Evolutionary conservation across 768 basidiomycete genomes (phyloP), one percentile per base, ranked within the genome.

Genomic region (Amanita rubescens): DNA sequence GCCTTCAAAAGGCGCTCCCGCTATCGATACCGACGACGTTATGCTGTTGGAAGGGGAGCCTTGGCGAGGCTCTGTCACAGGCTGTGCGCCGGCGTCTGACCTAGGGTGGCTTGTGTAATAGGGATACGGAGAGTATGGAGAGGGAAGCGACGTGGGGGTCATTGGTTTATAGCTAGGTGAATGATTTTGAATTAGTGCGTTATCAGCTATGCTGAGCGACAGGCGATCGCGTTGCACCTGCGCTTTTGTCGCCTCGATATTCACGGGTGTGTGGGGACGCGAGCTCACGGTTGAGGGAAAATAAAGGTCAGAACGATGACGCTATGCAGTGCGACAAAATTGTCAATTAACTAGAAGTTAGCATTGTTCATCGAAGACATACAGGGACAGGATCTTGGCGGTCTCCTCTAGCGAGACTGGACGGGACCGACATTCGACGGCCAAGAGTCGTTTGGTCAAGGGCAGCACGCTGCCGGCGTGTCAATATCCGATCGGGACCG

Each of bases 1-100:
- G 27, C 55, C 54, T 33, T 60, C 61, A 22, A 48, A 58, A 32
- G 66, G 62, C 41, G 58, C 33, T 39, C 54, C 54, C n/a, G 61
- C 64, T 33, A 75, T 72, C 5, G 82, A 80, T 46, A 75, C 70
- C 10, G 80, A 82, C 1, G 82, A 81, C 25, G 75, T 68, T 9
- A 70, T 74, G 62, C 85, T 87, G 35, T 78, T 69, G 1, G 84
- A 76, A 1, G 87, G 86, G 0, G 87, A 87, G 6, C 75, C 70
- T 15, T 80, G 75, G 44, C 81, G 78, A 6, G 74, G 77, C 57
- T 78, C 63, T 9, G 60, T 57, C 12, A 62, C 34, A 8, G 57
- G 30, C 62, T 70, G 38, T 74, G 72, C 33, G 68, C 67, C 7
- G 75, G 76, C 19, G 67, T 65, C 7, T 20, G 77, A 74, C 49